phyloP scores from a whole-genome alignment of 176 grass and related monocot species.

The Aegilops longissima region DNA sequence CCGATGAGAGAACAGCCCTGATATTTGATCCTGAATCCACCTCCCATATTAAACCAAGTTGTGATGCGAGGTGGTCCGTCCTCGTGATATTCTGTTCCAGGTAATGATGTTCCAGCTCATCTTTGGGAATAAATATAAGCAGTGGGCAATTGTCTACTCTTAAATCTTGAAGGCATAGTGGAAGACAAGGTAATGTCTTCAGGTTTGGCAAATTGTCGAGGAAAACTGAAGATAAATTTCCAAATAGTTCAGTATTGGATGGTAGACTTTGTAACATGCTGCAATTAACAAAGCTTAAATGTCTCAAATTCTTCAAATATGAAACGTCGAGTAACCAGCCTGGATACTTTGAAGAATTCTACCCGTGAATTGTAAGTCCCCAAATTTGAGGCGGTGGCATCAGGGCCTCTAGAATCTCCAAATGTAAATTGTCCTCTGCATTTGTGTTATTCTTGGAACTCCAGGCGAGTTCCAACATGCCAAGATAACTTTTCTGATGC shows the following conservation, averaged over 20 bases:
- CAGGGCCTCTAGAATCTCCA: constrained; percentile 6
- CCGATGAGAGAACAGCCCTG: too few relatives aligned
- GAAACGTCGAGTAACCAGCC: constrained; percentile 12
- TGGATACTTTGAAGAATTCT: neutral
- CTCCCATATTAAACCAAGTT: neutral
- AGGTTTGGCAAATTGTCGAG: neutral
- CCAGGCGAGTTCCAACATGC: neutral
- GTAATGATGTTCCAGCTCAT: neutral
- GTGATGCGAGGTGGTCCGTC: neutral
- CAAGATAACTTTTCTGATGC: neutral
- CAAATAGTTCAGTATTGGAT: neutral
- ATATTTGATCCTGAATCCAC: too few relatives aligned
- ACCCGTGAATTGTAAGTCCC: fast-evolving
- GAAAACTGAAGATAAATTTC: fast-evolving
- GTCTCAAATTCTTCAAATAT: neutral
- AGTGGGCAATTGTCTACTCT: too few relatives aligned
- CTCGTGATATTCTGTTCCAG: neutral
- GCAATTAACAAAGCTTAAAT: neutral
- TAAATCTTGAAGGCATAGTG: neutral
- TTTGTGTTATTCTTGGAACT: neutral
- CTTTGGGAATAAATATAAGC: neutral
- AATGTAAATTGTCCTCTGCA: neutral
- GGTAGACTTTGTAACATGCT: neutral
- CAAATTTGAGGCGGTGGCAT: neutral
- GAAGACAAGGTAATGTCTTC: neutral